phyloP scores from a whole-genome alignment of 148 eudicot genomes.

The Chenopodium suecicum region DNA sequence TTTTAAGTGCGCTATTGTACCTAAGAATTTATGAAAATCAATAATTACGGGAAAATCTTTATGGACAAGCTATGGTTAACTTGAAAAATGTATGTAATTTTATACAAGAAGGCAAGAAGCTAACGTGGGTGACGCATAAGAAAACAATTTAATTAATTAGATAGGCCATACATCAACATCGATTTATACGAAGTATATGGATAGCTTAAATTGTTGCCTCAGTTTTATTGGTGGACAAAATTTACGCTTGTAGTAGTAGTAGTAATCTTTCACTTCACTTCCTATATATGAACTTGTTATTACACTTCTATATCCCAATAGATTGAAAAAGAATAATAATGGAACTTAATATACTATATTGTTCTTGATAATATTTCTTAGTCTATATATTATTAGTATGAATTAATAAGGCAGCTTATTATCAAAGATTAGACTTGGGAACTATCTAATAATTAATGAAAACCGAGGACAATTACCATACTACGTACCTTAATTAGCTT shows the following conservation, averaged over 20 bases:
- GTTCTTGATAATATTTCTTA: too few species aligned
- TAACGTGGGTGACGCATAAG: not conserved
- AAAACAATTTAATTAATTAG: not conserved
- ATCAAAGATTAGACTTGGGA: too few species aligned
- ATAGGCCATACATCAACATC: not conserved
- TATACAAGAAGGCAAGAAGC: not conserved
- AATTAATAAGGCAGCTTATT: too few species aligned
- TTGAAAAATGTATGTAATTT: not conserved
- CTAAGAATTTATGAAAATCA: too few species aligned
- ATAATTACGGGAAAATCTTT: not conserved
- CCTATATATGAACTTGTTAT: not conserved
- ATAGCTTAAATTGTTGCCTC: not conserved
- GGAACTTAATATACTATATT: too few species aligned
- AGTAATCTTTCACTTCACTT: not conserved
- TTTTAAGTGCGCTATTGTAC: too few species aligned
- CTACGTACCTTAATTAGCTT: too few species aligned
- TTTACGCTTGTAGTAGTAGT: not conserved
- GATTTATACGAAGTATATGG: not conserved
- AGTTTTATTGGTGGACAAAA: not conserved
- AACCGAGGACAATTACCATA: too few species aligned
- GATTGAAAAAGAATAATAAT: too few species aligned
- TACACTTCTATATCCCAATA: not conserved
- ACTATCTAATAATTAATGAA: too few species aligned
- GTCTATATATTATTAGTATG: too few species aligned
- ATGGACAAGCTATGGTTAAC: not conserved